phyloP scores from a whole-genome alignment of 2,329 filamentous ascomycete genomes.

The Corynespora cassiicola region DNA sequence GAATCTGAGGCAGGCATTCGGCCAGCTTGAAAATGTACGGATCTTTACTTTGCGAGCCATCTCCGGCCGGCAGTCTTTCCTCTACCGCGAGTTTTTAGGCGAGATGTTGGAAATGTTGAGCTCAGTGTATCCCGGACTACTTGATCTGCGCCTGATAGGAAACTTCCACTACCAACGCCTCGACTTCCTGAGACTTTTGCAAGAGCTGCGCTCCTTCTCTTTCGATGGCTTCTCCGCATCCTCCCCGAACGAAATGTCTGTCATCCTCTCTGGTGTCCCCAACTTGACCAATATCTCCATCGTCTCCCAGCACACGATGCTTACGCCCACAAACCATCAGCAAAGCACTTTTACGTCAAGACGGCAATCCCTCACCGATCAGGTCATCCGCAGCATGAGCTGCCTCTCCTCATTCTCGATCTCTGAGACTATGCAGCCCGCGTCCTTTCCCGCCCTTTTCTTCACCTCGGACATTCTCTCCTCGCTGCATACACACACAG shows the following conservation, averaged over 20 bases:
- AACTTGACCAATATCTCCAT: conserved; percentile 27
- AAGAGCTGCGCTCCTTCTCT: conserved; percentile 24
- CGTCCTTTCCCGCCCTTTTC: conserved; percentile 16
- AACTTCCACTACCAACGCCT: conserved; percentile 31
- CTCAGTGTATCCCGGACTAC: conserved; percentile 20
- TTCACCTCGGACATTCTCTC: conserved; percentile 27
- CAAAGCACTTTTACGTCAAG: conserved; percentile 20
- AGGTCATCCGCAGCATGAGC: conserved; percentile 19
- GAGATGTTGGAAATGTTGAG: conserved; percentile 21
- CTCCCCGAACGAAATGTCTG: conserved; percentile 19
- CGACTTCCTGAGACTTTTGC: conserved; percentile 20
- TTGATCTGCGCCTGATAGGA: conserved; percentile 28
- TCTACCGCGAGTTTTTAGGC: conserved; percentile 32
- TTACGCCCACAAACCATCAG: conserved; percentile 10
- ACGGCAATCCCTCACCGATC: conserved; percentile 20
- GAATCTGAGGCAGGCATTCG: conserved; percentile 18
- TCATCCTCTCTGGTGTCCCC: conserved; percentile 24
- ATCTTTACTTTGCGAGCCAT: conserved; percentile 25
- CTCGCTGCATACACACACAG: conserved; percentile 22
- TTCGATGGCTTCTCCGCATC: conserved; percentile 35
- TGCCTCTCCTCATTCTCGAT: conserved; percentile 26
- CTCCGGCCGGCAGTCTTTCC: conserved; percentile 23
- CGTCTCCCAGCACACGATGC: conserved; percentile 22
- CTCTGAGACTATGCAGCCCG: conserved; percentile 15
- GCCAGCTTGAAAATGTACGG: conserved; percentile 23